These are phyloP conservation scores for Aphanomyces invadans DNA, from an alignment of 352 stramenopile species.

Conservation along the genomic window DNA sequence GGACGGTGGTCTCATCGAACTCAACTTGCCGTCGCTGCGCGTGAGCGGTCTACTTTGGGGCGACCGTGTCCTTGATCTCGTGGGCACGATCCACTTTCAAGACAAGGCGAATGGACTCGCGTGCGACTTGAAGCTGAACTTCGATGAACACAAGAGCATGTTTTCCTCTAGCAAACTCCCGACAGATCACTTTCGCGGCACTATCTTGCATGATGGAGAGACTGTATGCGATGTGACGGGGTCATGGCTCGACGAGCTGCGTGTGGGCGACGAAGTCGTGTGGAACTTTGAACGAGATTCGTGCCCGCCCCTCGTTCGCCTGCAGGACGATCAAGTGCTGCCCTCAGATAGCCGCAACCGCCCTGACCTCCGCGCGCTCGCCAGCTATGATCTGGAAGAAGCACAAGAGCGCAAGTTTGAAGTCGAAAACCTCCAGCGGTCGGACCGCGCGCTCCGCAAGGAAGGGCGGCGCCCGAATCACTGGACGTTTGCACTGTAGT, in stretches of 20 bases:
- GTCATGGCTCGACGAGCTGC: conserved; percentile 70
- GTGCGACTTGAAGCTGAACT: conserved; percentile 69
- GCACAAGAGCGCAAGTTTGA: conserved; percentile 79
- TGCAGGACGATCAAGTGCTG: conserved; percentile 50
- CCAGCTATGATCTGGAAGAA: conserved; percentile 55
- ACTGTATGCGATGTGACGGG: conserved; percentile 62
- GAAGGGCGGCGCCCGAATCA: conserved; percentile 71
- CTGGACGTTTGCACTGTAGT: conserved; percentile 38
- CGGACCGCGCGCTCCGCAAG: conserved; percentile 61
- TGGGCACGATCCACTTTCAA: conserved; percentile 59
- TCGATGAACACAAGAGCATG: conserved; percentile 77
- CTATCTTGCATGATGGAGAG: conserved; percentile 40
- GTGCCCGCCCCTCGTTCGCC: conserved; percentile 51
- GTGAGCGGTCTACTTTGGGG: conserved; percentile 70
- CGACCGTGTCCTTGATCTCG: conserved; percentile 68
- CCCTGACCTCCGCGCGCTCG: conserved; percentile 61
- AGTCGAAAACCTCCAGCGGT: conserved; percentile 66
- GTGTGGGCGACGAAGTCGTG: conserved; percentile 55
- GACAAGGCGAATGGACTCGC: conserved; percentile 59
- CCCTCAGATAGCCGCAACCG: conserved; percentile 60
- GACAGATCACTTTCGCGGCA: conserved; percentile 55
- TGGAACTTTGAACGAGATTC: conserved; percentile 55
- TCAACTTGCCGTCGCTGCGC: conserved; percentile 65
- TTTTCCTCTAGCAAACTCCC: conserved; percentile 71
- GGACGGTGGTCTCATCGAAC: conserved; percentile 54